These are phyloP conservation scores for Saccharomyces mikatae DNA, from an alignment of 805 yeast species.

Conservation along the genomic window DNA sequence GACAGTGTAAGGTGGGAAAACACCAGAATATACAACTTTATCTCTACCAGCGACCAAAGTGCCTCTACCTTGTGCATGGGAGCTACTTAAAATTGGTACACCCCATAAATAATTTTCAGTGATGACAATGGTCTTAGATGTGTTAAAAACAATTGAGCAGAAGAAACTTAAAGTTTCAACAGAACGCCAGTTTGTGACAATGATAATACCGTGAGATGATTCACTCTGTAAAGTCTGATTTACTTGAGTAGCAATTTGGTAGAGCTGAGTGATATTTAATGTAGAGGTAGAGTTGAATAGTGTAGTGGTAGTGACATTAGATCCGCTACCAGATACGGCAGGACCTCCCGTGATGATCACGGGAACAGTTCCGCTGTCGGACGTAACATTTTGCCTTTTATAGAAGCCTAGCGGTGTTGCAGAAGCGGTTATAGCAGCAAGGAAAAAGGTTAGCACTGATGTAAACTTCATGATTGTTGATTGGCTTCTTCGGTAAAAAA, in stretches of 20 bases:
- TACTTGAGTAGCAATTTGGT: conserved; percentile 9
- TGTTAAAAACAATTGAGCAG: conserved; percentile 15
- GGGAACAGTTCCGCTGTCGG: conserved; percentile 18
- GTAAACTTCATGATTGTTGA: neutral
- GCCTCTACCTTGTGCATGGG: conserved; percentile 18
- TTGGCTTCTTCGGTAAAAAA: neutral
- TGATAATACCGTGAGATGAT: conserved; percentile 17
- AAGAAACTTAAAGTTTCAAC: conserved; percentile 25
- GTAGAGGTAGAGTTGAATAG: conserved; percentile 17
- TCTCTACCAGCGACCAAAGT: conserved; percentile 17
- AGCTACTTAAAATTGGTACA: conserved; percentile 13
- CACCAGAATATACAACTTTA: conserved; percentile 24
- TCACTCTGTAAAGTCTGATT: conserved; percentile 10
- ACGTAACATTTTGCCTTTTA: conserved; percentile 11
- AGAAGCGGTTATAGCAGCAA: neutral
- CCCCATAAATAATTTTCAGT: conserved; percentile 14
- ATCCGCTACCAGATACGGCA: neutral
- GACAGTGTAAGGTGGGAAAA: conserved; percentile 17
- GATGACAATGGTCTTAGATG: conserved; percentile 19
- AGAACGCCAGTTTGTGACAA: conserved; percentile 18
- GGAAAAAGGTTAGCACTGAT: neutral
- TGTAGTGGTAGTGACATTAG: conserved; percentile 7
- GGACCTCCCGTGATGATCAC: conserved; percentile 6
- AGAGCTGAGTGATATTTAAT: conserved; percentile 22
- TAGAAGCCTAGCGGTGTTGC: neutral